phyloP scores from a whole-genome alignment of 202 grass and related monocot genomes.

The Bolboschoenoplectus hybrid region DNA sequence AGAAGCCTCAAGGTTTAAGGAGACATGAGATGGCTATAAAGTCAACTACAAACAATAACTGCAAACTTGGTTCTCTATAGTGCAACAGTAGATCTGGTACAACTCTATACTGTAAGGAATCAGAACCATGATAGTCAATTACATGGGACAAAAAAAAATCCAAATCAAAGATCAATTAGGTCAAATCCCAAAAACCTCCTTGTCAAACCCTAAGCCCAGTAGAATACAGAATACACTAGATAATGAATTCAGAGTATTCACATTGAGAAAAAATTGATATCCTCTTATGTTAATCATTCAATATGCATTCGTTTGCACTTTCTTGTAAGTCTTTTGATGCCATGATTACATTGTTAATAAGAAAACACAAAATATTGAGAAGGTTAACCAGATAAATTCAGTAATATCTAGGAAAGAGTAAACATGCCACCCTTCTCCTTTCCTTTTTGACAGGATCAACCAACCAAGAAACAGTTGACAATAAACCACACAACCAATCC shows the following conservation, averaged over 20 bases:
- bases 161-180: conserved; percentile 24
- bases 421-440: conserved; percentile 1
- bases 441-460: conserved; percentile 1
- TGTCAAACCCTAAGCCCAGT: background rate
- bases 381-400: background rate
- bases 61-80: background rate
- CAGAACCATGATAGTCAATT: background rate
- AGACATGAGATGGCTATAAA: background rate
- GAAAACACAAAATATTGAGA: background rate
- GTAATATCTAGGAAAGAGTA: conserved; percentile 21
- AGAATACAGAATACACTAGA: background rate
- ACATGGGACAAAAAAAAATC: background rate
- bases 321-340: background rate
- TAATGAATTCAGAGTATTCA: conserved; percentile 14
- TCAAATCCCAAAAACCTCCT: background rate
- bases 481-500: conserved; percentile 27
- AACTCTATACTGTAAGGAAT: background rate
- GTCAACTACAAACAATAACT: conserved; percentile 1
- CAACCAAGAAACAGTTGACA: conserved; percentile 25
- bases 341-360: conserved; percentile 15
- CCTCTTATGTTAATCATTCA: conserved; percentile 3
- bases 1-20: background rate
- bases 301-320: conserved; percentile 20
- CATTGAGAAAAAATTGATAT: conserved; percentile 8
- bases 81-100: conserved; percentile 5